A percentile compares a stretch with the other conserved stretches of the same genome.
These are phyloP conservation scores for Exophiala bonariae DNA, from an alignment of 2,329 filamentous ascomycete species.

Conservation along the genomic window DNA sequence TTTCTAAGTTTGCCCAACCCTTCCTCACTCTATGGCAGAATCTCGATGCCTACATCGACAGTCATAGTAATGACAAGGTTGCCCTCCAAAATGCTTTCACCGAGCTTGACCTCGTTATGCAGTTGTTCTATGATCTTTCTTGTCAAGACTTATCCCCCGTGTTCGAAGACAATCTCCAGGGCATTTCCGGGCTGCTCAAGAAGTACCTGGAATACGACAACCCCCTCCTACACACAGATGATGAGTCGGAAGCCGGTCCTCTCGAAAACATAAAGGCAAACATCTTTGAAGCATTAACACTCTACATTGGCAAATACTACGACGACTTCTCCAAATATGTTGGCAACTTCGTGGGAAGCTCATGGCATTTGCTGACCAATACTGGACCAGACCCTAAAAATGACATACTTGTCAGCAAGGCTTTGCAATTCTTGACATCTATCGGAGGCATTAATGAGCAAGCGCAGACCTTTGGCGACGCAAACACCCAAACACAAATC, in stretches of 20 bases:
- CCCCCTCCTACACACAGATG: conserved; percentile 75
- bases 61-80: conserved; percentile 73
- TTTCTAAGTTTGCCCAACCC: conserved; percentile 77
- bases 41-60: conserved; percentile 61
- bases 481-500: conserved; percentile 76
- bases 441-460: conserved; percentile 77
- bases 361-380: conserved; percentile 86
- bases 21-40: conserved; percentile 70
- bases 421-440: conserved; percentile 89
- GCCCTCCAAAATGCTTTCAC: conserved; percentile 76
- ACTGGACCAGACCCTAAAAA: conserved; percentile 88
- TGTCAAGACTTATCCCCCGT: conserved; percentile 93
- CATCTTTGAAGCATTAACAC: conserved; percentile 85
- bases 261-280: conserved; percentile 87
- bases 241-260: conserved; percentile 83
- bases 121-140: conserved; percentile 95
- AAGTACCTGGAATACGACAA: conserved; percentile 94
- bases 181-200: conserved; percentile 77
- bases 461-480: conserved; percentile 80
- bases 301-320: conserved; percentile 93
- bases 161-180: conserved; percentile 83
- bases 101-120: conserved; percentile 83
- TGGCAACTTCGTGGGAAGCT: conserved; percentile 80
- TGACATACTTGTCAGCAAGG: conserved; percentile 90
- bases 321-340: conserved; percentile 85